Conservation (phyloP, 192 early-diverging fungal species). For the Coemansia sp. region DNA sequence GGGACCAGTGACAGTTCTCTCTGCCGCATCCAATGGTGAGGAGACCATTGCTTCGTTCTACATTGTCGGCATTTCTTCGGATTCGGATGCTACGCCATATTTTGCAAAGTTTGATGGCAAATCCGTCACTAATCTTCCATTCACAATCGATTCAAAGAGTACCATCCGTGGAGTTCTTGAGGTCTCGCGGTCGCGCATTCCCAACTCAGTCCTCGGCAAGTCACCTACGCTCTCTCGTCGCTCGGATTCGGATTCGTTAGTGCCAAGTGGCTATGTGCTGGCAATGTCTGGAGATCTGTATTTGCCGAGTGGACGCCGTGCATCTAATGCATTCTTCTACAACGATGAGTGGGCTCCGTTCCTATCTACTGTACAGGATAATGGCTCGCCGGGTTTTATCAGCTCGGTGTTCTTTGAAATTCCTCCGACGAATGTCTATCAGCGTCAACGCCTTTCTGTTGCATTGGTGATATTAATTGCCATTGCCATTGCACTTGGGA, state of each 20-base stretch:
- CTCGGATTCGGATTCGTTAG: slow-evolving; percentile 5
- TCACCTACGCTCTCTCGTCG: slow-evolving; percentile 20
- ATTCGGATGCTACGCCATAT: slow-evolving; percentile 42
- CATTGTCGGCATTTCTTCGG: slow-evolving; percentile 23
- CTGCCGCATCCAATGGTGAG: slow-evolving; percentile 28
- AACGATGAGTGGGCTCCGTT: slow-evolving; percentile 49
- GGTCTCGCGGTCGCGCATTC: slow-evolving; percentile 39
- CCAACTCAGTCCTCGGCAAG: slow-evolving; percentile 35
- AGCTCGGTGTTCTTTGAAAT: slow-evolving; percentile 47
- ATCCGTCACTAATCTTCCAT: slow-evolving; percentile 31
- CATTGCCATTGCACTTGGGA: slow-evolving; percentile 63
- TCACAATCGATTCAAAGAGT: slow-evolving; percentile 32
- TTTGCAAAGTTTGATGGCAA: slow-evolving; percentile 57
- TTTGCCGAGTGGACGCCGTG: slow-evolving; percentile 27
- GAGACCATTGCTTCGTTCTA: slow-evolving; percentile 30
- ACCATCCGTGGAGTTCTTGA: slow-evolving; percentile 27
- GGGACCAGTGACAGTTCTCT: slow-evolving; percentile 55
- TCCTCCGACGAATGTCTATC: slow-evolving; percentile 50
- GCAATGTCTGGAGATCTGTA: slow-evolving; percentile 42
- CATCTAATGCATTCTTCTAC: slow-evolving; percentile 48
- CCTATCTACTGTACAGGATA: slow-evolving; percentile 44
- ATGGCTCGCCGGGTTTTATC: slow-evolving; percentile 40
- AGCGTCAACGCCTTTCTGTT: slow-evolving; percentile 48
- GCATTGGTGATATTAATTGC: slow-evolving; percentile 70
- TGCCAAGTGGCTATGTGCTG: slow-evolving; percentile 43